phyloP scores from a whole-genome alignment of 2,329 filamentous ascomycete species.

The Onygena corvina region DNA sequence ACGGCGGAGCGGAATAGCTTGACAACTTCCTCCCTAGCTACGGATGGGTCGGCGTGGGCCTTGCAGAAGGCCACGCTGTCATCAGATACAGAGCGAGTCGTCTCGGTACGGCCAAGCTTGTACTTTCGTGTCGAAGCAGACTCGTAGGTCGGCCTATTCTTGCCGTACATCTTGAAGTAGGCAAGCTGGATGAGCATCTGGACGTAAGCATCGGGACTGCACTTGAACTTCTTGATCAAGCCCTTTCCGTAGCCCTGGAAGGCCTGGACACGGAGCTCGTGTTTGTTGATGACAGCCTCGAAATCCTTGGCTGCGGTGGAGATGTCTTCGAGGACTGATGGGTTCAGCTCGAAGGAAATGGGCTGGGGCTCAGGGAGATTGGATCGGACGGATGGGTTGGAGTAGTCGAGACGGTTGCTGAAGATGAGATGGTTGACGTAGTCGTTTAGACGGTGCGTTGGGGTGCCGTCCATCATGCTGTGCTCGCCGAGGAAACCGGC shows the following conservation, averaged over 20 bases:
- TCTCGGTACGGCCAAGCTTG: constrained; percentile 93
- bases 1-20: constrained; percentile 73
- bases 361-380: constrained; percentile 68
- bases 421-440: constrained; percentile 86
- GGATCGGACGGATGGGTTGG: constrained; percentile 63
- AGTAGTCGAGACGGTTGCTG: constrained; percentile 86
- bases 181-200: constrained; percentile 98
- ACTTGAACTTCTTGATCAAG: constrained; percentile 98
- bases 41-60: constrained; percentile 61
- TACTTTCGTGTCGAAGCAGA: constrained; percentile 89
- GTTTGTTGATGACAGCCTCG: constrained; percentile 63
- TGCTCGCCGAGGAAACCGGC: constrained; percentile 97
- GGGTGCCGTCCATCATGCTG: constrained; percentile 99
- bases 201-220: constrained; percentile 91
- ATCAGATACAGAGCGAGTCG: constrained; percentile 82
- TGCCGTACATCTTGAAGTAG: constrained; percentile 98
- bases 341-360: constrained; percentile 65
- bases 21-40: constrained; percentile 53
- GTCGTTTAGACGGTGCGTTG: constrained; percentile 91
- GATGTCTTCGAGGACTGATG: constrained; percentile 64
- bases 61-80: constrained; percentile 83
- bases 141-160: constrained; percentile 95
- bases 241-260: constrained; percentile 98
- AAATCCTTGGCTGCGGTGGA: constrained; percentile 70
- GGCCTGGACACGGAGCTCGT: constrained; percentile 85